A percentile compares a stretch with the other conserved stretches of the same genome.
These are phyloP conservation scores for Chalciporus pseudorubinellus DNA, from an alignment of 768 basidiomycete genomes.

Conservation along the genomic window DNA sequence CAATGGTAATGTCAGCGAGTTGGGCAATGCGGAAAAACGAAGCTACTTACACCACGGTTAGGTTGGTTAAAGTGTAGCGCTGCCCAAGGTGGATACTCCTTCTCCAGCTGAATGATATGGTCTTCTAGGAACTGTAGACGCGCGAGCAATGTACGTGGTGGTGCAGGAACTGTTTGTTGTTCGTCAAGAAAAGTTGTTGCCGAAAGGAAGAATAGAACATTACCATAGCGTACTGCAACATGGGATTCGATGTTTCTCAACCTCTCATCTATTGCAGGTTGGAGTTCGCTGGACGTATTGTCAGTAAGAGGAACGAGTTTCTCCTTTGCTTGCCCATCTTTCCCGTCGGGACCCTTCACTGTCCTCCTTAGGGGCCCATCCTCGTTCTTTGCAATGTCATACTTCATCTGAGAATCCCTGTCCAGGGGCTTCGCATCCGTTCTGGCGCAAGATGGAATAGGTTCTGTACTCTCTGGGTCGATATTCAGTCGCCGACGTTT, in stretches of 20 bases:
- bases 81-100: constrained; percentile 84
- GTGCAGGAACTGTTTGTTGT: constrained; percentile 57
- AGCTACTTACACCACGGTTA: constrained; percentile 62
- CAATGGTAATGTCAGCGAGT: not conserved
- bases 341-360: constrained; percentile 33
- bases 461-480: constrained; percentile 33
- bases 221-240: constrained; percentile 73
- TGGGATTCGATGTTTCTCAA: constrained; percentile 68
- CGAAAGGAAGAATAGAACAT: constrained; percentile 6
- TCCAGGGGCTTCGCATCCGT: constrained; percentile 69
- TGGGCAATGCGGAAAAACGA: not conserved
- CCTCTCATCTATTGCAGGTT: constrained; percentile 65
- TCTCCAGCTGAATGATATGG: constrained; percentile 72
- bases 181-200: constrained; percentile 3
- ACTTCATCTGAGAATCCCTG: constrained; percentile 78
- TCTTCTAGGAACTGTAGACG: constrained; percentile 76
- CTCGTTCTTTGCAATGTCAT: constrained; percentile 83
- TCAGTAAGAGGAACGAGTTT: constrained; percentile 18
- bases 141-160: constrained; percentile 60
- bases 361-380: constrained; percentile 73
- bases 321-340: constrained; percentile 9
- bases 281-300: constrained; percentile 40
- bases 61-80: constrained; percentile 89
- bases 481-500: constrained; percentile 47
- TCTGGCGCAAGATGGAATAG: constrained; percentile 62